Conservation (phyloP, 495 filamentous ascomycete genomes). For the Thermochaetoides thermophila region DNA sequence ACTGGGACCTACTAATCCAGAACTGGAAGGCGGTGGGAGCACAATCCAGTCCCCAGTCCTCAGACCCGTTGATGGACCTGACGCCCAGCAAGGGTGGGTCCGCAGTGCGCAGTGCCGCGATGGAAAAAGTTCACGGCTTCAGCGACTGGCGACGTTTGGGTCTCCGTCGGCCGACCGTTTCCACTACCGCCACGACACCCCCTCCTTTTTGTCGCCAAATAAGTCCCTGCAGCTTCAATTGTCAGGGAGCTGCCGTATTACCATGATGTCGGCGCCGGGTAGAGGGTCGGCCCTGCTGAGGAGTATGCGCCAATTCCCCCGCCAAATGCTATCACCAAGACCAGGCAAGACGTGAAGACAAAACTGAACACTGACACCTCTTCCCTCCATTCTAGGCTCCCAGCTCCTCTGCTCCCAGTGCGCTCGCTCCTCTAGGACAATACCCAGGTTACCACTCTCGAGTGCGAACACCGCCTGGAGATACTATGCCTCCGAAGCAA, state of each 20-base stretch:
- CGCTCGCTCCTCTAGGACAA: constrained; percentile 6
- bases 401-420: constrained; percentile 13
- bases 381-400: constrained; percentile 3
- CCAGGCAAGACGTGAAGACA: too few relatives aligned
- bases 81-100: constrained; percentile 10
- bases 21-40: constrained; percentile 3
- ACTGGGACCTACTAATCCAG: background rate
- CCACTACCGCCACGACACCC: too few relatives aligned
- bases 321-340: too few relatives aligned
- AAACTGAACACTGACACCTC: constrained; percentile 1
- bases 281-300: constrained; percentile 33
- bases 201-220: too few relatives aligned
- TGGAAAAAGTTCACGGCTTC: constrained; percentile 21
- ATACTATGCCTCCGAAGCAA: constrained; percentile 9
- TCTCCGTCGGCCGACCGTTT: too few relatives aligned
- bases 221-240: too few relatives aligned
- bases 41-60: background rate
- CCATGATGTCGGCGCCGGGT: constrained; percentile 35
- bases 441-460: constrained; percentile 1
- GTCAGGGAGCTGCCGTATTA: constrained; percentile 4
- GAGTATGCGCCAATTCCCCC: too few relatives aligned
- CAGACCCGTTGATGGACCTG: too few relatives aligned
- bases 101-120: background rate
- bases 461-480: constrained; percentile 1
- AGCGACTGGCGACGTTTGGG: too few relatives aligned